Evolutionary conservation across 164 flowering plant species (phyloP), one percentile per base, ranked within the genome.

Genomic region (Nymphaea colorata): DNA sequence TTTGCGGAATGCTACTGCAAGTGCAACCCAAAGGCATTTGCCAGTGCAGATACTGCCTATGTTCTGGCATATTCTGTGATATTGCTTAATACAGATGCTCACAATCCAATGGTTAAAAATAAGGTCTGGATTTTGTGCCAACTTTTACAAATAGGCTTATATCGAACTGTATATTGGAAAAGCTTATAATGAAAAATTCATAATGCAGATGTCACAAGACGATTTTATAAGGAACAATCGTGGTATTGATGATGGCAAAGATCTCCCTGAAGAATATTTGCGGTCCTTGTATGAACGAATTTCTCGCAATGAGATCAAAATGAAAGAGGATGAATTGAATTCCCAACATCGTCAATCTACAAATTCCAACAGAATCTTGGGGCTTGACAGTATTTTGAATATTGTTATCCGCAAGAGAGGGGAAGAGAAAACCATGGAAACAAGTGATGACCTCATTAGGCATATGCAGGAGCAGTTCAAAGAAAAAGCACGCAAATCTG

Each of bases 391-490:
- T 75, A 95, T 95, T 70, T 74, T 95, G 75, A 93, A 92, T 70
- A 90, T 95, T 78, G 98, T 90, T 72, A 80, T 93, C 67, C 97
- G 89, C 59, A 95, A 88, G 78, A 83, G 93, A 62, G 93, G 83
- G 62, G 97, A 88, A 68, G 96, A 83, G 4, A 78, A 69, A 62
- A 69, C 82, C 61, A 71, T 93, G 96, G 99, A 82, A 78, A 89
- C 89, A n/a, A 88, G 97, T 76, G 97, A 93, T 79, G 95, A 88
- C 79, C 92, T 92, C 67, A 86, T 92, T 71, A 86, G 83, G 78
- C 94, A 93, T 74, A 89, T 90, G 98, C 99, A 95, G 78, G 96
- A 95, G 74, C 98, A 93, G 71, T 92, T 95, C 71, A 92, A 95
- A 79, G 97, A 92, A 77, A 90, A 92, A 76, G 99, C 99, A 74